Evolutionary conservation across 2,329 filamentous ascomycete species (phyloP), one percentile per base, ranked within the genome.

Genomic region (Exophiala spinifera): DNA sequence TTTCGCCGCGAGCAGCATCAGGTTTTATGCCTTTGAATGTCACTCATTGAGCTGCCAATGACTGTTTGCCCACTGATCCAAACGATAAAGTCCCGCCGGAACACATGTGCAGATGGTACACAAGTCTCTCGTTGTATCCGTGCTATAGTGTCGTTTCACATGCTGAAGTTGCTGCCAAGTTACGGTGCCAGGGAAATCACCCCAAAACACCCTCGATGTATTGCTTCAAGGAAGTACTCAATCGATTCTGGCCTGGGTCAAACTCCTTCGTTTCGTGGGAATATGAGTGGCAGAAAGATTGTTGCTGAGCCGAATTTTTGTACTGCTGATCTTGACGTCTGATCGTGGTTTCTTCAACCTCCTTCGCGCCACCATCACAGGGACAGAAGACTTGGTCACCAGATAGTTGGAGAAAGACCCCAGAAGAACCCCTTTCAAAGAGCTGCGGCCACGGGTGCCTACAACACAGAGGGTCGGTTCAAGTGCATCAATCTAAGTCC

Each of bases 371-470:
- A 97, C 94, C 94, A 99, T 99, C 56, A 99, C 94, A 0, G 94
- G 94, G 14, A 95, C 91, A 2, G 89, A 95, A 60, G 90, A 95
- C 75, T 97, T 97, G 34, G 91, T 95, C 28, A 99, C 91, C 6
- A 99, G 79, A 67, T 99, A 99, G 69, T 97, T 97, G 57, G 89
- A 95, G 72, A 99, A 97, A 0, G 91, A 96, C 21, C 94, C 94
- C 25, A 99, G 80, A 57, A 99, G 86, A 19, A 96, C 92, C 67
- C 91, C 92, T 72, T 97, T 97, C 51, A 99, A 77, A 40, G 91
- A 90, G 70, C 90, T 96, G 61, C 91, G 84, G 25, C 94, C 94
- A 64, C 94, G 82, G 59, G 91, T 96, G 46, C 94, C 94, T 55
- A 97, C 83, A 62, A 99, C 90, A 17, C 96, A 92, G 56, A 99